phyloP scores from a whole-genome alignment of 2,329 filamentous ascomycete genomes.

The Juglanconis oblonga region DNA sequence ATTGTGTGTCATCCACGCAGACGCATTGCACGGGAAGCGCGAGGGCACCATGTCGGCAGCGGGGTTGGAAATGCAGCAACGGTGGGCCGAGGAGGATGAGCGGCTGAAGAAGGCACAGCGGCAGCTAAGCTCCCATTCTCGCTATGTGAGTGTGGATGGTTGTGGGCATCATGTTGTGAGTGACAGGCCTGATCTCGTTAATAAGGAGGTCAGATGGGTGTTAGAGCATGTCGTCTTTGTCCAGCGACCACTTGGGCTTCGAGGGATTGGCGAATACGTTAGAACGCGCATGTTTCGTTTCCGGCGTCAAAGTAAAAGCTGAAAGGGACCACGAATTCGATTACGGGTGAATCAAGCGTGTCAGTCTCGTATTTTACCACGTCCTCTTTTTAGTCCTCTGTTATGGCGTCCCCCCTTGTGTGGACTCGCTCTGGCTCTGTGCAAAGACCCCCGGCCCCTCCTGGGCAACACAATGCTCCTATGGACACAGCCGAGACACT shows the following conservation, averaged over 20 bases:
- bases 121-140: not conserved
- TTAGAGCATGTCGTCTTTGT: not conserved
- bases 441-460: too few species aligned
- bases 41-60: not conserved
- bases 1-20: not conserved
- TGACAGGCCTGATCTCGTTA: not conserved
- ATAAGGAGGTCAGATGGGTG: not conserved
- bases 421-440: too few species aligned
- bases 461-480: too few species aligned
- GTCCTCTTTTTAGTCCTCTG: too few species aligned
- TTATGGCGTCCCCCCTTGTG: too few species aligned
- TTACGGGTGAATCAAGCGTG: too few species aligned
- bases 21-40: not conserved
- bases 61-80: not conserved
- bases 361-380: too few species aligned
- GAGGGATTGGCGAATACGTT: not conserved
- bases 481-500: too few species aligned
- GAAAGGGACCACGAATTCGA: too few species aligned
- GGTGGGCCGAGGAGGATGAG: constrained; percentile 1
- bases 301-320: too few species aligned
- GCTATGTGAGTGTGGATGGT: not conserved
- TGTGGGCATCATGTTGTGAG: constrained; percentile 3
- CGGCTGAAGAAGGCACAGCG: constrained; percentile 5
- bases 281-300: not conserved
- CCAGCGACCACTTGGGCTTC: not conserved